phyloP scores from a whole-genome alignment of 1,284 basidiomycete species.

The Ustilago loliicola region DNA sequence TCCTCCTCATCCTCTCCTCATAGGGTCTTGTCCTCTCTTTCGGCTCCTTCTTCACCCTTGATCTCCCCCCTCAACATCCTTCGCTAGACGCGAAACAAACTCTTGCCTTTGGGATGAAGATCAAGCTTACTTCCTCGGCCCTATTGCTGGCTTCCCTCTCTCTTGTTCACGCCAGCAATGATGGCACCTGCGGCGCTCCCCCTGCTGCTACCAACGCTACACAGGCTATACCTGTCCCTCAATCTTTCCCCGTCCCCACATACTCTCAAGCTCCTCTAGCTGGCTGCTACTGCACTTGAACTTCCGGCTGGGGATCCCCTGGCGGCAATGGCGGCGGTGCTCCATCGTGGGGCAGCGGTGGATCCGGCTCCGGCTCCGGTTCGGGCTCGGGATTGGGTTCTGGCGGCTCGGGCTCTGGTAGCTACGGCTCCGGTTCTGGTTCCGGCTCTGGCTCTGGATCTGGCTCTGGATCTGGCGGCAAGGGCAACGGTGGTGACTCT shows the following conservation, averaged over 20 bases:
- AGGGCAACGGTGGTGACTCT: background rate
- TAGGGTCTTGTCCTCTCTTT: background rate
- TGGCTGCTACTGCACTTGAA: conserved; percentile 45
- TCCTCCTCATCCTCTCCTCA: conserved; percentile 1
- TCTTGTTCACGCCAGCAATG: conserved; percentile 18
- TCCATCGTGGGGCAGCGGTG: background rate
- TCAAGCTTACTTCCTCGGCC: conserved; percentile 37
- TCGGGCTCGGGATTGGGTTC: conserved; percentile 16
- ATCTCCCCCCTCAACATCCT: background rate
- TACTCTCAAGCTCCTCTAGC: conserved; percentile 41
- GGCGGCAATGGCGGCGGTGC: conserved; percentile 7
- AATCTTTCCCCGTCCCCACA: conserved; percentile 40
- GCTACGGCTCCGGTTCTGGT: conserved; percentile 2
- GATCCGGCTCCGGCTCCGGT: conserved; percentile 9
- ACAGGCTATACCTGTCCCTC: conserved; percentile 25
- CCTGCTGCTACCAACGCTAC: conserved; percentile 27
- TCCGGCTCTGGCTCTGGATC: conserved; percentile 22
- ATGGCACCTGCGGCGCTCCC: conserved; percentile 29
- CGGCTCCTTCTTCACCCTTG: conserved; percentile 1
- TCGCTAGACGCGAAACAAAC: conserved; percentile 1
- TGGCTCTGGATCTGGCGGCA: conserved; percentile 14
- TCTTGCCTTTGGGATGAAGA: conserved; percentile 31
- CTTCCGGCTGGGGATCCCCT: conserved; percentile 21
- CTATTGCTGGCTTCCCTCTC: conserved; percentile 34
- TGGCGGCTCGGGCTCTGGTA: conserved; percentile 4